These are phyloP conservation scores for Bassia scoparia DNA, from an alignment of 148 eudicot species.

Conservation along the genomic window DNA sequence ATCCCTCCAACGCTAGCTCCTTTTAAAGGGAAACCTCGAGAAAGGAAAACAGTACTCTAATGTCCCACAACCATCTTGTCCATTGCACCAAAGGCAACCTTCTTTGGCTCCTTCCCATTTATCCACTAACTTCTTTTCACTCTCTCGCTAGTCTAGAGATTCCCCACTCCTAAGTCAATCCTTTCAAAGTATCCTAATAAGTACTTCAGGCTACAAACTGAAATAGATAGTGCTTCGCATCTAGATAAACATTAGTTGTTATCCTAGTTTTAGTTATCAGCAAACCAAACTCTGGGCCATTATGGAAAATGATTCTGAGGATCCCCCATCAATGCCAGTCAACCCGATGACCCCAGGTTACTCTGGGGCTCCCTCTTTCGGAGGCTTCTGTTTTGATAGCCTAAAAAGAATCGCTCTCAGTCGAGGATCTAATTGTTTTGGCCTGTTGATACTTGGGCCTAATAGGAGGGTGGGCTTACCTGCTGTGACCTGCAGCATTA, in stretches of 20 bases:
- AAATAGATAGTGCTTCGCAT: conserved; percentile 17
- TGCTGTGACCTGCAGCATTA: conserved; percentile 53
- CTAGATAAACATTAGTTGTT: background rate
- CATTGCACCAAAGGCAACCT: conserved; percentile 13
- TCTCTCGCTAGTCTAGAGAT: conserved; percentile 26
- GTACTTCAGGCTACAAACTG: conserved; percentile 12
- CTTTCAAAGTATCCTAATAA: conserved; percentile 18
- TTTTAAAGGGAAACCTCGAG: conserved; percentile 19
- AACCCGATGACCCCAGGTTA: conserved; percentile 73
- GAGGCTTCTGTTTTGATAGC: conserved; percentile 52
- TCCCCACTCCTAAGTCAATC: conserved; percentile 33
- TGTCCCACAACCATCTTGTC: conserved; percentile 40
- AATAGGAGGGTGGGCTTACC: conserved; percentile 73
- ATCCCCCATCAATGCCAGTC: conserved; percentile 58
- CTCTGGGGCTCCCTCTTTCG: conserved; percentile 73
- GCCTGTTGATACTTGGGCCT: conserved; percentile 62
- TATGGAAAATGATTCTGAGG: conserved; percentile 46
- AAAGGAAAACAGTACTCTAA: conserved; percentile 15
- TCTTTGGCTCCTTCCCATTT: conserved; percentile 41
- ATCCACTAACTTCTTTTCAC: conserved; percentile 43
- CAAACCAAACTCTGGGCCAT: conserved; percentile 21
- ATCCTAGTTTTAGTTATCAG: conserved; percentile 1
- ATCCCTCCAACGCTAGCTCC: conserved; percentile 29
- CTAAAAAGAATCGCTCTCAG: conserved; percentile 45
- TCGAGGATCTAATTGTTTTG: conserved; percentile 63